These are phyloP conservation scores for Tubosaeta sp. DNA, from an alignment of 768 basidiomycete species.

Conservation along the genomic window DNA sequence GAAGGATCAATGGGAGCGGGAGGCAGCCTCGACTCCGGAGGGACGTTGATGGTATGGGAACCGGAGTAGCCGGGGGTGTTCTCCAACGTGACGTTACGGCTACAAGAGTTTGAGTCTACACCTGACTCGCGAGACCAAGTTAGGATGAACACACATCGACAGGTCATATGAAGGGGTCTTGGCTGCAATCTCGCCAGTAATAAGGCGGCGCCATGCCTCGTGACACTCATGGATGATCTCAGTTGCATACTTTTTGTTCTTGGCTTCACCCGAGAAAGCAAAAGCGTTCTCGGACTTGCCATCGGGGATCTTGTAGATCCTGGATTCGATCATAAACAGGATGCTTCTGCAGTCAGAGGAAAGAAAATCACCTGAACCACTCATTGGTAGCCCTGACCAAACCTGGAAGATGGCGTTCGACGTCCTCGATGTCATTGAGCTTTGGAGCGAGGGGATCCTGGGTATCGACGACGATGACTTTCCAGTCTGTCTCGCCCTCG, in stretches of 20 bases:
- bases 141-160: constrained; percentile 63
- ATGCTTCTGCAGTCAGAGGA: too few relatives aligned
- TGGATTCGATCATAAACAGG: constrained; percentile 26
- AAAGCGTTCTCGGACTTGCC: constrained; percentile 97
- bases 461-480: constrained; percentile 97
- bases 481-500: constrained; percentile 99
- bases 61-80: constrained; percentile 61
- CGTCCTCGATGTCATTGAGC: constrained; percentile 98
- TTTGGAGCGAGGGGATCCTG: constrained; percentile 93
- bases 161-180: constrained; percentile 72
- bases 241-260: constrained; percentile 99
- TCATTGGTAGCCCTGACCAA: constrained; percentile 96
- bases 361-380: constrained; percentile 82
- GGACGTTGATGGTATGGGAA: constrained; percentile 61
- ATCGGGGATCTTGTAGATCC: constrained; percentile 96
- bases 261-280: constrained; percentile 98
- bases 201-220: constrained; percentile 95
- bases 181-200: constrained; percentile 72
- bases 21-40: constrained; percentile 75
- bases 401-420: constrained; percentile 96
- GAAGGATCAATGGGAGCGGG: constrained; percentile 89
- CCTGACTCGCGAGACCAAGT: neutral
- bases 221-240: constrained; percentile 99
- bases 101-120: constrained; percentile 30
- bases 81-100: constrained; percentile 74